Evolutionary conservation across 345 rosid genomes (phyloP).

Genomic region (Rubroshorea leprosula): DNA sequence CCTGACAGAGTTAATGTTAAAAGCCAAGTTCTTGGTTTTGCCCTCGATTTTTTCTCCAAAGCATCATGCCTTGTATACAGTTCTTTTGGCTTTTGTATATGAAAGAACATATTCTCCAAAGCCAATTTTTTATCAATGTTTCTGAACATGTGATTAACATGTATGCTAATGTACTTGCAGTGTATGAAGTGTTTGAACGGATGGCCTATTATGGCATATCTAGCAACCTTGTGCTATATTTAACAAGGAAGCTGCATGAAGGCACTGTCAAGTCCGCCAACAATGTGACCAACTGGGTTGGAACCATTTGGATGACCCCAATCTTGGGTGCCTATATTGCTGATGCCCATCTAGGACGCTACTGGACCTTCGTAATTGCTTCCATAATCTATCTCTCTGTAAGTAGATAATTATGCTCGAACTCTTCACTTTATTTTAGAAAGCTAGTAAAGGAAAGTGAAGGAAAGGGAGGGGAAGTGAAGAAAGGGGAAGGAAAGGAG

Average conservation of each 20-base stretch:
- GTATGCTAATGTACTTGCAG: constrained; percentile 26
- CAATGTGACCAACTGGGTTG: constrained; percentile 85
- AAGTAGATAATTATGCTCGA: neutral
- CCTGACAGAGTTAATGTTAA: no score
- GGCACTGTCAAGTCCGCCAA: constrained; percentile 79
- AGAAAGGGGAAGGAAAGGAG: no score
- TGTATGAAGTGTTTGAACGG: constrained; percentile 68
- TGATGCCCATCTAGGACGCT: constrained; percentile 79
- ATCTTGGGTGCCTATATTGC: constrained; percentile 76
- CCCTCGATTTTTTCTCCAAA: no score
- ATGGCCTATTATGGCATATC: constrained; percentile 91
- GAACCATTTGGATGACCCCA: constrained; percentile 75
- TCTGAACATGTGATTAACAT: no score
- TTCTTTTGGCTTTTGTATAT: no score
- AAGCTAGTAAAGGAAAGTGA: no score
- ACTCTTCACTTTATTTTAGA: no score
- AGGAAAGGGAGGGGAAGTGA: no score
- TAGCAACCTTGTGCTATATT: constrained; percentile 54
- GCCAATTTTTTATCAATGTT: no score
- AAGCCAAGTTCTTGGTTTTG: no score
- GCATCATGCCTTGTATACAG: no score
- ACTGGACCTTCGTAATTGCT: constrained; percentile 54
- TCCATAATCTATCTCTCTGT: constrained; percentile 48
- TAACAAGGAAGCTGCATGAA: constrained; percentile 67
- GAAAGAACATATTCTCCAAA: no score